A percentile compares a stretch with the other conserved stretches of the same genome.
phyloP scores from a whole-genome alignment of 805 yeast genomes.

The Yarrowia sp. region DNA sequence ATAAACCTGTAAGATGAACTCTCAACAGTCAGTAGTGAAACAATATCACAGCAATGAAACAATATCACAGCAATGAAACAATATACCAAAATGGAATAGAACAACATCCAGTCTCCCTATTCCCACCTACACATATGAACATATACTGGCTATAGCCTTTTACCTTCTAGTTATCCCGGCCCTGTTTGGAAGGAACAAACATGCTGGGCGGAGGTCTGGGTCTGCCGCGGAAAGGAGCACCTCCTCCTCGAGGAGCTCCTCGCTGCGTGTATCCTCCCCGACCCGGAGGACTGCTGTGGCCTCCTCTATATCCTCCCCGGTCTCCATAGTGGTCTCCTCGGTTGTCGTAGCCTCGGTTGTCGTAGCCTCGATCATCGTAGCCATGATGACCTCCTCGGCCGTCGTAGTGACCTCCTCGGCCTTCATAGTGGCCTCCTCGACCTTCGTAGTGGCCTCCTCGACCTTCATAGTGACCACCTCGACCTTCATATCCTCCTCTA shows the following conservation, averaged over 20 bases:
- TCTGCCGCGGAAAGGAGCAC: constrained; percentile 1
- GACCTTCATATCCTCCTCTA: background rate
- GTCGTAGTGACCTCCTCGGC: background rate
- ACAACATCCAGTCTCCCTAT: too few species aligned
- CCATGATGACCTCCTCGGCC: background rate
- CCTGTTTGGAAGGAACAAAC: constrained; percentile 1
- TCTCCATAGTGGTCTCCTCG: background rate
- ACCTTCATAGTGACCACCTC: background rate
- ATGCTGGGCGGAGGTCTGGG: constrained; percentile 1
- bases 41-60: too few species aligned
- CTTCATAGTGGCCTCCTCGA: background rate
- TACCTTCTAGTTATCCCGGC: too few species aligned
- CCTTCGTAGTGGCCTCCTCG: background rate
- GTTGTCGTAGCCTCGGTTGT: too few species aligned
- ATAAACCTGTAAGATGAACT: too few species aligned
- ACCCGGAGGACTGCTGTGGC: background rate
- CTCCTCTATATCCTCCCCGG: background rate
- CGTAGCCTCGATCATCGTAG: background rate
- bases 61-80: too few species aligned
- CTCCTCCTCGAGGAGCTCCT: background rate
- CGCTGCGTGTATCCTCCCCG: background rate
- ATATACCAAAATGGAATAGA: too few species aligned
- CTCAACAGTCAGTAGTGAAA: too few species aligned
- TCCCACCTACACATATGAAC: too few species aligned
- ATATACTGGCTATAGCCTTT: too few species aligned